A percentile compares a stretch with the other conserved stretches of the same genome.
These are phyloP conservation scores for Globisporangium heterothallicum DNA, from an alignment of 352 stramenopile species.

Conservation along the genomic window DNA sequence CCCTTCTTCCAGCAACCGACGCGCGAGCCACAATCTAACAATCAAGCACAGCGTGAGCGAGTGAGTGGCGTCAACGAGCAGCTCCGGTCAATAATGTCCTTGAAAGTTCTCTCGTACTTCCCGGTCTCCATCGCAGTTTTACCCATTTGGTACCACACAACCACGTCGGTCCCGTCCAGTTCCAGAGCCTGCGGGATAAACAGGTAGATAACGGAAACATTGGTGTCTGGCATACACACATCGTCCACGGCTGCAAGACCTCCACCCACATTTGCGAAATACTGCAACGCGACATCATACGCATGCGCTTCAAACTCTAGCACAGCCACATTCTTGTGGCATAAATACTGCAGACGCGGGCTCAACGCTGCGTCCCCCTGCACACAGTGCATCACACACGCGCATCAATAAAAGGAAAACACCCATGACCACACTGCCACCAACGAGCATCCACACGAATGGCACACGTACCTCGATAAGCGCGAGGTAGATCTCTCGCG, in stretches of 20 bases:
- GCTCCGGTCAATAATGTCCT: too few species aligned
- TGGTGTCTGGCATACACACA: background rate
- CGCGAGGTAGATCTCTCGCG: slow-evolving; percentile 32
- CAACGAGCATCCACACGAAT: background rate
- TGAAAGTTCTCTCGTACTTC: slow-evolving; percentile 33
- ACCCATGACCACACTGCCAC: background rate
- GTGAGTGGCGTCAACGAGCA: too few species aligned
- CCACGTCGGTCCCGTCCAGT: slow-evolving; percentile 63
- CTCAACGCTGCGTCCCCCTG: slow-evolving; percentile 26
- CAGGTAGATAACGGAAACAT: too few species aligned
- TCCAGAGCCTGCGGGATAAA: slow-evolving; percentile 47
- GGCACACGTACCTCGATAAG: slow-evolving; percentile 23
- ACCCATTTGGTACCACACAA: slow-evolving; percentile 73
- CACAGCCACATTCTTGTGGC: slow-evolving; percentile 61
- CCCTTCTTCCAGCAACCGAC: slow-evolving; percentile 51
- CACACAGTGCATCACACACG: too few species aligned
- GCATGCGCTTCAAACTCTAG: slow-evolving; percentile 39
- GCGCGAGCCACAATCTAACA: slow-evolving; percentile 51
- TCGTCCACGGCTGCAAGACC: background rate
- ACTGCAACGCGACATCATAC: slow-evolving; percentile 36
- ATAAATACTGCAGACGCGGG: slow-evolving; percentile 56
- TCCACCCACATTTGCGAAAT: slow-evolving; percentile 37
- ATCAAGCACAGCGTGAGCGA: background rate
- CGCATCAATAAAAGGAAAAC: too few species aligned
- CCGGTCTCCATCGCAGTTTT: slow-evolving; percentile 51